Conservation (phyloP, 169 alveolate genomes). For the Besnoitia besnoiti region DNA sequence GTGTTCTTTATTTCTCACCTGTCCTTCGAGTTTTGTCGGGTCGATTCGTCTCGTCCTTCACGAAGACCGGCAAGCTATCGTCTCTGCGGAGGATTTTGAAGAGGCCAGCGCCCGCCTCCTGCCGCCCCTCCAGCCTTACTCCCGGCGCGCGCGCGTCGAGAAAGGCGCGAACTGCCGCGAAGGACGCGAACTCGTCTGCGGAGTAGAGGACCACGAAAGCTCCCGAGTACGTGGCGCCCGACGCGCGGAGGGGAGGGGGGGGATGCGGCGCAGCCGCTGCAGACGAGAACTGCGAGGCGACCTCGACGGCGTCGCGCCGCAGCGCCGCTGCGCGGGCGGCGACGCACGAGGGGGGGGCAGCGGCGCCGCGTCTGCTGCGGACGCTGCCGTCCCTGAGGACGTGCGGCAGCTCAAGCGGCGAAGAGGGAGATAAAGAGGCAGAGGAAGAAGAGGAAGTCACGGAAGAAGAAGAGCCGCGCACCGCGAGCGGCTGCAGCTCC, state of each 20-base stretch:
- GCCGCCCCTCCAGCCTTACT: background rate
- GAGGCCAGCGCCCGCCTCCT: background rate
- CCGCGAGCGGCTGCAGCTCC: constrained; percentile 5
- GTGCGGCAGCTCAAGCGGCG: background rate
- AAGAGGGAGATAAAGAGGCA: background rate
- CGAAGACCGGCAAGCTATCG: background rate
- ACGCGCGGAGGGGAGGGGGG: background rate
- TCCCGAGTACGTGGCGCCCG: background rate
- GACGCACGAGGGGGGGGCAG: background rate
- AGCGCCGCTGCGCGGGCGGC: background rate
- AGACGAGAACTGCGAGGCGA: background rate
- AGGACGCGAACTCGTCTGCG: background rate
- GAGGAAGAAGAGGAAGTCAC: background rate
- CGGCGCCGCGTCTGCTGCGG: background rate
- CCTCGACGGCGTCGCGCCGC: background rate
- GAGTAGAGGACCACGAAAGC: background rate
- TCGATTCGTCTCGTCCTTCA: background rate
- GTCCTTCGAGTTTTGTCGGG: background rate
- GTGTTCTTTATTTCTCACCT: background rate
- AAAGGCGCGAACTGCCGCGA: background rate
- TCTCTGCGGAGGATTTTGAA: background rate
- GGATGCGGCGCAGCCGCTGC: background rate
- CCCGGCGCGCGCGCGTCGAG: background rate
- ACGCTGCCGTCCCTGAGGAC: background rate
- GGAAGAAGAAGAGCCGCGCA: too few relatives aligned